Evolutionary conservation across 257 asterid genomes (phyloP).

Genomic region (Marsdenia floribunda): DNA sequence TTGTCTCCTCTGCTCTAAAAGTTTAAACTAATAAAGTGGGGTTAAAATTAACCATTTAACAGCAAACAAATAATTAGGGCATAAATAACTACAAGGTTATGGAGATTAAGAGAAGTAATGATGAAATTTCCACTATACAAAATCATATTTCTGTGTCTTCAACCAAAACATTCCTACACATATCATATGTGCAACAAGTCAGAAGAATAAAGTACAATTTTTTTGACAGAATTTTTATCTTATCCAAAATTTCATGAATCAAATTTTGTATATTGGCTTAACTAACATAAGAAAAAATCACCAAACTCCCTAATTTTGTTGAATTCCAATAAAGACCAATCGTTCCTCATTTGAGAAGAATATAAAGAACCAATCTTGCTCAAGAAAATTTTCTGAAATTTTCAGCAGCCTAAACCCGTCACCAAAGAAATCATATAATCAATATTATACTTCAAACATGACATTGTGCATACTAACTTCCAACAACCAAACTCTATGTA

Average conservation of each 20-base stretch:
- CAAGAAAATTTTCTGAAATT: background rate
- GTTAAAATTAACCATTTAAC: too few species aligned
- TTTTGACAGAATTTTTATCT: background rate
- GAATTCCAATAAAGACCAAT: background rate
- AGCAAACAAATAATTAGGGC: background rate
- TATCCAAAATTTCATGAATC: background rate
- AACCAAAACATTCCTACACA: conserved; percentile 2
- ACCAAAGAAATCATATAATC: background rate
- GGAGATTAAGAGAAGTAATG: background rate
- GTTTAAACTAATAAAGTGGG: too few species aligned
- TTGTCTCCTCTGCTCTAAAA: too few species aligned
- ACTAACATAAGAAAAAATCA: background rate
- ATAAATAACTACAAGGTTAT: background rate
- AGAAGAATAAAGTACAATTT: conserved; percentile 1
- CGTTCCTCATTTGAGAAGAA: background rate
- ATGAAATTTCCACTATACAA: background rate
- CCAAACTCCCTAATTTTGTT: background rate
- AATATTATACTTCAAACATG: background rate
- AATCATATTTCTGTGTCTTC: background rate
- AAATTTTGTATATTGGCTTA: background rate
- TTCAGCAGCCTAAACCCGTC: background rate
- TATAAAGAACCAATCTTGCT: background rate
- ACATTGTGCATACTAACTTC: background rate
- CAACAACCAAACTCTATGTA: background rate
- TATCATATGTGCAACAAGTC: background rate